These are phyloP conservation scores for Erodium maritimum DNA, from an alignment of 345 rosid species.

Conservation along the genomic window DNA sequence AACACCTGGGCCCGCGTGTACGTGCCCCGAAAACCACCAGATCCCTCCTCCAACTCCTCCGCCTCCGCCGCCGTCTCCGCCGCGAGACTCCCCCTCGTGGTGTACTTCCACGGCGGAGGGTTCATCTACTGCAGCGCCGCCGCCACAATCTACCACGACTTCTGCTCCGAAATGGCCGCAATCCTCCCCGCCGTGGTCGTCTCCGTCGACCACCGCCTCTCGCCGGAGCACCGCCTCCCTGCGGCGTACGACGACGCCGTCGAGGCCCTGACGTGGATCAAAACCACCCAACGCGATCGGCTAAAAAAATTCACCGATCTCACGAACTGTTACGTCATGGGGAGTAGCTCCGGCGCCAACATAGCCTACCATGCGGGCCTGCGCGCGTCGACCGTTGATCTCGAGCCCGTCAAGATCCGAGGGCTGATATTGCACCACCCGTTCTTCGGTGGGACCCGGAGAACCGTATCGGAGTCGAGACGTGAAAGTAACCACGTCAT, in stretches of 20 bases:
- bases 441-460: conserved; percentile 41
- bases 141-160: conserved; percentile 6
- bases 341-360: conserved; percentile 55
- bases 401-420: conserved; percentile 38
- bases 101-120: conserved; percentile 58
- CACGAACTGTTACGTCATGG: conserved; percentile 32
- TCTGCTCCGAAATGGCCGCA: conserved; percentile 23
- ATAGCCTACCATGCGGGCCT: conserved; percentile 38
- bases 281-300: conserved; percentile 33
- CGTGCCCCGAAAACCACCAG: conserved; percentile 12
- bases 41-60: neutral
- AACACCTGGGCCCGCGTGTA: conserved; percentile 24
- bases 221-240: conserved; percentile 66
- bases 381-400: conserved; percentile 11
- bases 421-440: conserved; percentile 54
- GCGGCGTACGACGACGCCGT: conserved; percentile 51
- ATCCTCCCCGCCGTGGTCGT: conserved; percentile 28
- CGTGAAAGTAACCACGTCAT: conserved; percentile 14
- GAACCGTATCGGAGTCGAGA: conserved; percentile 37
- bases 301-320: conserved; percentile 23
- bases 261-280: conserved; percentile 35
- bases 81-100: conserved; percentile 38
- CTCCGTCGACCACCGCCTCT: conserved; percentile 39
- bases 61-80: too few species aligned
- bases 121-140: conserved; percentile 34